phyloP scores from a whole-genome alignment of 768 basidiomycete species.

The Daedalea quercina region DNA sequence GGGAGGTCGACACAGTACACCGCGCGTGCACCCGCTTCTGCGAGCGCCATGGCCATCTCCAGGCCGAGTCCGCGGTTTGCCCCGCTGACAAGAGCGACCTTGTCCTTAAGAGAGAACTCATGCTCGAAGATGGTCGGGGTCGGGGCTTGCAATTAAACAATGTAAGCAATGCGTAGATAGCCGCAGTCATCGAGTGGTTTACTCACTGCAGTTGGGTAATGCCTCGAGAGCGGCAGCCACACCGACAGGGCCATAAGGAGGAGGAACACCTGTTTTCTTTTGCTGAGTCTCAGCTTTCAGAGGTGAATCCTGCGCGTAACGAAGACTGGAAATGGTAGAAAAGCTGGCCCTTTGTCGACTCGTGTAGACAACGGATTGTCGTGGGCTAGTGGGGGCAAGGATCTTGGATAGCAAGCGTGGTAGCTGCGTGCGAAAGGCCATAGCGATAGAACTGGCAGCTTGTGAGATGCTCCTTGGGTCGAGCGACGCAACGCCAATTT shows the following conservation, averaged over 20 bases:
- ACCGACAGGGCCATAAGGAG: neutral
- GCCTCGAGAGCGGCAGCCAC: neutral
- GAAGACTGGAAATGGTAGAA: neutral
- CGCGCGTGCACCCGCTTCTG: constrained; percentile 61
- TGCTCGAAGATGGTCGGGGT: constrained; percentile 14
- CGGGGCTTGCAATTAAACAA: neutral
- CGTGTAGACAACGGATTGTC: no score
- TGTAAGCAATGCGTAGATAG: neutral
- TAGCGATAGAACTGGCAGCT: no score
- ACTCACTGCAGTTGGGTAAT: neutral
- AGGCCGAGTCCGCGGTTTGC: constrained; percentile 56
- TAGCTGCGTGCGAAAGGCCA: no score
- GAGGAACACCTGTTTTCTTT: neutral
- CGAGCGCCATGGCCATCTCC: constrained; percentile 68
- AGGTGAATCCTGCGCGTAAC: neutral
- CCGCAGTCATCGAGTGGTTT: neutral
- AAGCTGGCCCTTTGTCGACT: neutral
- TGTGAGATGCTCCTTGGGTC: no score
- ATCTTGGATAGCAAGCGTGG: no score
- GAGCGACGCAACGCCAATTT: no score
- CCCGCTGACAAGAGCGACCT: constrained; percentile 30
- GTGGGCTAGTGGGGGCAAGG: no score
- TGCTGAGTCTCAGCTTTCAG: neutral
- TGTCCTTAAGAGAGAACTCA: constrained; percentile 22
- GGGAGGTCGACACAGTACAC: constrained; percentile 67